Percentiles rank a stretch among this genome's conserved stretches.
These are phyloP conservation scores for Wickerhamomyces pijperi DNA, from an alignment of 805 yeast species.

Conservation along the genomic window DNA sequence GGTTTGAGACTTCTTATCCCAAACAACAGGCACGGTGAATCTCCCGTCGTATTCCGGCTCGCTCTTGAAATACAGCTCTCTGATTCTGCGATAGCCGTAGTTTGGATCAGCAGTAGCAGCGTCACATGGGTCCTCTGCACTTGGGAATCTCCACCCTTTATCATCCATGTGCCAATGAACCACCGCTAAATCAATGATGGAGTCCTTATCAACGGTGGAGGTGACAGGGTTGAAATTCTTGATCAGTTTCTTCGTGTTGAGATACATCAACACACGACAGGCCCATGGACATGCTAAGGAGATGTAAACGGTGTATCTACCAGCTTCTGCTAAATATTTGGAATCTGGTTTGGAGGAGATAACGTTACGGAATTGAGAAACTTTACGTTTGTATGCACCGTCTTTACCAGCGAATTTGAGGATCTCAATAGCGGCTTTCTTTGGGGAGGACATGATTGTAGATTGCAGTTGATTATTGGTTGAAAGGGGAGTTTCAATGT, in stretches of 20 bases:
- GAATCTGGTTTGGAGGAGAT: slow-evolving; percentile 51
- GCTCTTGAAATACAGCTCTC: slow-evolving; percentile 66
- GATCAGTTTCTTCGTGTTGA: slow-evolving; percentile 65
- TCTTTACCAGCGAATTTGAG: slow-evolving; percentile 37
- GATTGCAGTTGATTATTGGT: too few species aligned
- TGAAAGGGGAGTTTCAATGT: too few species aligned
- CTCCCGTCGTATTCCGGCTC: slow-evolving; percentile 71
- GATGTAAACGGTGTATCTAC: slow-evolving; percentile 80
- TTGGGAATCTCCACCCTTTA: slow-evolving; percentile 81
- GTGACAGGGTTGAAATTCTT: slow-evolving; percentile 25
- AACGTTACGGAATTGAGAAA: slow-evolving; percentile 49
- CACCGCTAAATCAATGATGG: slow-evolving; percentile 55
- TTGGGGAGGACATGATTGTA: slow-evolving; percentile 7
- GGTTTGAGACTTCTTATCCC: slow-evolving; percentile 76
- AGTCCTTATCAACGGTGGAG: slow-evolving; percentile 21
- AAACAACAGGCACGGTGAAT: slow-evolving; percentile 85
- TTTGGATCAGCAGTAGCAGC: slow-evolving; percentile 46
- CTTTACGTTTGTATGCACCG: slow-evolving; percentile 47
- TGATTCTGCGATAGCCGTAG: slow-evolving; percentile 46
- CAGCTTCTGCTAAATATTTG: slow-evolving; percentile 59
- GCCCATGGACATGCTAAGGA: slow-evolving; percentile 95
- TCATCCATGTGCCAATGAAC: slow-evolving; percentile 88
- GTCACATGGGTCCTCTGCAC: slow-evolving; percentile 27
- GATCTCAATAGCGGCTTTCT: slow-evolving; percentile 24
- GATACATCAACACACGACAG: slow-evolving; percentile 65